Evolutionary conservation across 202 grass and related monocot species (phyloP).

Genomic region (Panicum hallii): DNA sequence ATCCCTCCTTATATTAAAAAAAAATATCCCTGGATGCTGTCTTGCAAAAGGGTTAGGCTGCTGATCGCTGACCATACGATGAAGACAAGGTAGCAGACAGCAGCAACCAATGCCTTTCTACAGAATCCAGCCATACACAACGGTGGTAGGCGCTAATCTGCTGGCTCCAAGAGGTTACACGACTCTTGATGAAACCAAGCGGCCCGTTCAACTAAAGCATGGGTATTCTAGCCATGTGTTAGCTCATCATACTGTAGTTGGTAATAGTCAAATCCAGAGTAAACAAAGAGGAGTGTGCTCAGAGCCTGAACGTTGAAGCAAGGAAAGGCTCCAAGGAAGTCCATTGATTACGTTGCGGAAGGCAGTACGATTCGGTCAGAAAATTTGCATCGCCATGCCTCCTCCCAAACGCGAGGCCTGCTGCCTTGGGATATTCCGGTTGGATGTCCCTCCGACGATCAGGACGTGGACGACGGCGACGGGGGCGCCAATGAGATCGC

Average conservation of each 20-base stretch:
- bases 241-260: neutral
- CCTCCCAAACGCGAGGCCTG: neutral
- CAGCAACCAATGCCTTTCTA: neutral
- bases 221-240: conserved; percentile 13
- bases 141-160: neutral
- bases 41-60: conserved; percentile 18
- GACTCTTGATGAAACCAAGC: conserved; percentile 28
- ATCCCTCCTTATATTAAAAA: neutral
- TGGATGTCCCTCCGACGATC: conserved; percentile 44
- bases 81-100: neutral
- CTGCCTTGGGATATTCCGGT: conserved; percentile 50
- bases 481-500: neutral
- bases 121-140: conserved; percentile 16
- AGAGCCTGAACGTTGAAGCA: neutral
- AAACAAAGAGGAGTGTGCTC: neutral
- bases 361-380: conserved; percentile 33
- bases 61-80: conserved; percentile 34
- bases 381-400: conserved; percentile 18
- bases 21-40: conserved; percentile 25
- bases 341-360: neutral
- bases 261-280: neutral
- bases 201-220: conserved; percentile 12
- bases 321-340: neutral
- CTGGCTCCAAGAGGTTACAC: neutral
- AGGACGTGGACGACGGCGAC: conserved; percentile 33